Evolutionary conservation across 306 rosid genomes (phyloP).

Genomic region (Lagenaria siceraria): DNA sequence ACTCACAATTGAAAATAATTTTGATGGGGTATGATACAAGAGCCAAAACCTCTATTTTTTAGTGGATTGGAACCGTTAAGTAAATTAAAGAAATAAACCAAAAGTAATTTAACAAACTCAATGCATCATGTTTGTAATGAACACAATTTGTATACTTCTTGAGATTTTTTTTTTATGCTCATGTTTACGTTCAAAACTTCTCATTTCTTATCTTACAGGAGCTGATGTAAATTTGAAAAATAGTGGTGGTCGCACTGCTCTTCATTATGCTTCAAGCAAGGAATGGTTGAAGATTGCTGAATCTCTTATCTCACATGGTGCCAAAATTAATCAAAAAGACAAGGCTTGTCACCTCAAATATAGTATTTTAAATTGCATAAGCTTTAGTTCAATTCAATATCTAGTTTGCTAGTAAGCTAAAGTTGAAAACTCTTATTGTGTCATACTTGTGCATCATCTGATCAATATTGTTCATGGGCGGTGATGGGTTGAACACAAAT

Average conservation of each 20-base stretch:
- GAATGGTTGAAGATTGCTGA: conserved; percentile 75
- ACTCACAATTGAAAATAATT: too few relatives aligned
- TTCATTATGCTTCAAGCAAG: conserved; percentile 92
- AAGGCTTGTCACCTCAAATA: conserved; percentile 39
- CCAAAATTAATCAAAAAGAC: conserved; percentile 63
- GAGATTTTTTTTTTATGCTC: not conserved
- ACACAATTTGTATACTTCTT: not conserved
- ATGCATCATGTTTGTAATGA: not conserved
- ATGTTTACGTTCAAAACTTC: not conserved
- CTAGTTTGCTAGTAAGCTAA: not conserved
- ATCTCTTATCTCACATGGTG: conserved; percentile 54
- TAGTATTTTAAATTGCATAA: not conserved
- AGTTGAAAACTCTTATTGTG: not conserved
- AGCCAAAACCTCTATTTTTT: not conserved
- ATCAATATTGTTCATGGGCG: not conserved
- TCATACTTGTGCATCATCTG: not conserved
- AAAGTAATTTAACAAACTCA: not conserved
- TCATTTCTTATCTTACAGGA: conserved; percentile 30
- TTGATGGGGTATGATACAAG: too few relatives aligned
- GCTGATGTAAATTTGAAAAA: conserved; percentile 72
- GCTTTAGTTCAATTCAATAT: not conserved
- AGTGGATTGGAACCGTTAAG: not conserved
- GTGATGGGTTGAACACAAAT: not conserved
- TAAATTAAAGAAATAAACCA: not conserved
- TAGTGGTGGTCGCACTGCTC: conserved; percentile 71